Conservation (phyloP, 2,329 filamentous ascomycete genomes). For the Penicillium sp. region DNA sequence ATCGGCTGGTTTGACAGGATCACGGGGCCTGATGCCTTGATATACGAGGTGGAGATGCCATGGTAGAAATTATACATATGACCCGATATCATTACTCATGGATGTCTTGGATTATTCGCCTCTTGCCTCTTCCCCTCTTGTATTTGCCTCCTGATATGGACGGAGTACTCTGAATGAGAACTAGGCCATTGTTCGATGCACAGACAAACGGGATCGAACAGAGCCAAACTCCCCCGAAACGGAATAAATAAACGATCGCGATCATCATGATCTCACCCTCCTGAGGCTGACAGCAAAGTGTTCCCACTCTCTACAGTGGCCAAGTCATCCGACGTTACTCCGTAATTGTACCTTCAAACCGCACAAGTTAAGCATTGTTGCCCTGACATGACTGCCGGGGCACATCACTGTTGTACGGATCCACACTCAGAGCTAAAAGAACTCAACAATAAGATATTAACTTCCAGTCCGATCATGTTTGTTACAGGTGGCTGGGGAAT, state of each 20-base stretch:
- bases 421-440: neutral
- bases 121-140: neutral
- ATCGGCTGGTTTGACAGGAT: slow-evolving; percentile 5
- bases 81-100: neutral
- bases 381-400: neutral
- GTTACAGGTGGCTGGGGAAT: neutral
- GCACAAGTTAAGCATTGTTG: neutral
- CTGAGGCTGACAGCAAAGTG: neutral
- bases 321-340: neutral
- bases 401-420: too few relatives aligned
- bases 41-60: neutral
- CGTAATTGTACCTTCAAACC: neutral
- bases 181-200: slow-evolving; percentile 1
- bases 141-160: neutral
- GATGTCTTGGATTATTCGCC: neutral
- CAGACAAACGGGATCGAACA: slow-evolving; percentile 6
- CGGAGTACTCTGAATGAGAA: neutral
- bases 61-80: neutral
- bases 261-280: slow-evolving; percentile 15
- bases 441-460: neutral
- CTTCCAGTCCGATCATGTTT: neutral
- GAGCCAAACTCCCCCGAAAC: slow-evolving; percentile 4
- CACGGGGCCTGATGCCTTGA: neutral
- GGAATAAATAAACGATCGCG: slow-evolving; percentile 25
- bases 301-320: neutral